Evolutionary conservation across 192 early-diverging fungal species (phyloP).

Genomic region (Coemansia sp.): DNA sequence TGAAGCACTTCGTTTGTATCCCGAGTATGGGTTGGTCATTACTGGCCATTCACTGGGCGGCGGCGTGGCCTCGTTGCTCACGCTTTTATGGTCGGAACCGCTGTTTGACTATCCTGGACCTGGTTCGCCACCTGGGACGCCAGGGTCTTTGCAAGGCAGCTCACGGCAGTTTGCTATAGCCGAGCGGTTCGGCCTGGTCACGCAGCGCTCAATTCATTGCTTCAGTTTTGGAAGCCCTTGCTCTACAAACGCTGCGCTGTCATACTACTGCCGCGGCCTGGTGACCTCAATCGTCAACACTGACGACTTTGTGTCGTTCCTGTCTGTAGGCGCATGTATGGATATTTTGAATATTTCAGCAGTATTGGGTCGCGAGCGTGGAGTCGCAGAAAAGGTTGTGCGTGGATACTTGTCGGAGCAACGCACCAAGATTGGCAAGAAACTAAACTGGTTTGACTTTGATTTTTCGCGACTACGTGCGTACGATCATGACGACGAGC

Average conservation of each 20-base stretch:
- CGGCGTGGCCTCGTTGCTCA: constrained; percentile 77
- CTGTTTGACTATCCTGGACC: constrained; percentile 23
- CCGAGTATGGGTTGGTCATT: constrained; percentile 78
- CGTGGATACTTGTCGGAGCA: constrained; percentile 57
- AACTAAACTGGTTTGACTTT: constrained; percentile 44
- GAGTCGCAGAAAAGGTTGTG: constrained; percentile 66
- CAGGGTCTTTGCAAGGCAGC: constrained; percentile 35
- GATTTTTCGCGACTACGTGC: constrained; percentile 46
- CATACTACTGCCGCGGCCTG: constrained; percentile 67
- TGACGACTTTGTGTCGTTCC: constrained; percentile 72
- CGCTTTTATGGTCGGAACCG: constrained; percentile 68
- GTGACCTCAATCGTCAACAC: constrained; percentile 82
- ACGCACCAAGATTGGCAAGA: constrained; percentile 28
- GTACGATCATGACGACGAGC: constrained; percentile 12
- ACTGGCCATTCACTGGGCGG: constrained; percentile 89
- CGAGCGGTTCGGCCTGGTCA: constrained; percentile 63
- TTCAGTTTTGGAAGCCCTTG: constrained; percentile 85
- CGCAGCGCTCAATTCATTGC: constrained; percentile 75
- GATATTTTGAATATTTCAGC: constrained; percentile 75
- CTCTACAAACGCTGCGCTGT: constrained; percentile 67
- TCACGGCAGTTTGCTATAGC: constrained; percentile 65
- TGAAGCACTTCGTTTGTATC: constrained; percentile 67
- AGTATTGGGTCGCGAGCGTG: constrained; percentile 61
- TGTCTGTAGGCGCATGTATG: constrained; percentile 73
- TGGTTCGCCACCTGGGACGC: constrained; percentile 12